Evolutionary conservation across 1,139 yeast genomes (phyloP), one percentile per base, ranked within the genome.

Genomic region (Geotrichum histeridarum): DNA sequence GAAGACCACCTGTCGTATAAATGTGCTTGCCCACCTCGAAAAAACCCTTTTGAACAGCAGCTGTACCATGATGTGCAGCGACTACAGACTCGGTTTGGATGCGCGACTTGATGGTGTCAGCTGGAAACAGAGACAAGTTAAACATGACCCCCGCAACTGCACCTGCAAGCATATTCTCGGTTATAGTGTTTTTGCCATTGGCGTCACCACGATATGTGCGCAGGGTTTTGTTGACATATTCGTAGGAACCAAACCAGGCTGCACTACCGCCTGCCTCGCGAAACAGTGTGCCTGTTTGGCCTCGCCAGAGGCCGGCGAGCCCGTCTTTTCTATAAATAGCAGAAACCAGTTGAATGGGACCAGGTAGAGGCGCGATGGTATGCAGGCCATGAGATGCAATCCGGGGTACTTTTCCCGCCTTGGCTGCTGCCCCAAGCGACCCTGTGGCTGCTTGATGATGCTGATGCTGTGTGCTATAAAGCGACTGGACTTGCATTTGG

Each of bases 231-330:
- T 77, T 73, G 42, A 80, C 71, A 50, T 76, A 72, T 66, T 89
- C 96, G 67, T 89, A 89, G 36, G 93, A 81, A 0, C 96, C 94
- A 71, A 91, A 91, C 97, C 97, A 91, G 2, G 93, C 83, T 3
- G 95, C 88, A 1, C 96, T 87, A 6, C 98, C 98, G 30, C 90
- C 84, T 39, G 88, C 78, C 68, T 91, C 98, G 63, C 98, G 77
- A 1, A 87, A 60, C 54, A 89, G 72, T 0, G 98, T 91, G n/a
- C 95, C 84, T 0, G 82, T 74, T 61, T 90, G 90, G 1, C 98
- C 98, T 58, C 80, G 81, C 96, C 96, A 91, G 57, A 84, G 72
- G 0, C 87, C 87, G 14, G 58, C 54, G 0, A 87, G 9, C 0
- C 97, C 97, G 14, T 79, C 75, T 3, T 71, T 68, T 11, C 62